Base-by-base conservation (phyloP, 805 yeast species). In the Torulaspora franciscae region DNA sequence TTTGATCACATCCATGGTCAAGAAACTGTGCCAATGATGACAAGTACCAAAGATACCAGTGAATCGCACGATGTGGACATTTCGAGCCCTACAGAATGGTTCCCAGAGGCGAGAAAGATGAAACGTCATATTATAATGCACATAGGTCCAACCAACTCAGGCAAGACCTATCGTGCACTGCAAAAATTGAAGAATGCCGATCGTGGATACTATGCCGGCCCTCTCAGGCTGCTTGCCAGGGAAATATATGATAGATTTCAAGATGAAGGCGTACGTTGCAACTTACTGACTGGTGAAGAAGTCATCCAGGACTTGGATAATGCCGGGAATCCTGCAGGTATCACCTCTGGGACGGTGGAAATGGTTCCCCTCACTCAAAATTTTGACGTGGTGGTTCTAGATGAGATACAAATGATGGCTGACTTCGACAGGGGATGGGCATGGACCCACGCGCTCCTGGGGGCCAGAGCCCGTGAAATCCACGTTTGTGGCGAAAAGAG, bases 81-180 rank as follows among this genome's bases (percentile, higher is more conserved):
- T 19, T 61, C 73, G 13, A 72, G 79, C 50, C 93, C 93, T 0
- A 76, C 76, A 7, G 80, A 80, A 51, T 85, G 95, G 89, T 93
- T 74, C 57, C 96, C 98, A 0, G 79, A 74, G 36, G 95, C 99
- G 0, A 72, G 98, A 32, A 77, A 80, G 50, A 71, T 88, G 69
- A 81, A 79, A 51, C 71, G 99, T 32, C 81, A 83, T 40, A 73
- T 93, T 39, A 75, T 84, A n/a, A 77, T 93, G 80, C 99, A 93
- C 62, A 86, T 93, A 8, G 99, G 99, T 0, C 99, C 99, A 1
- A 93, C 99, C 0, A 93, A 93, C 62, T 82, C 93, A 53, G 99
- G 99, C 9, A 93, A 93, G 58, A 93, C 98, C 0, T 85, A 86
- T 59, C 75, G 77, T 38, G 95, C 98, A 0, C 67, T 93, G 37